Evolutionary conservation across 192 early-diverging fungal genomes (phyloP).

Genomic region (Backusella liffmaniae): DNA sequence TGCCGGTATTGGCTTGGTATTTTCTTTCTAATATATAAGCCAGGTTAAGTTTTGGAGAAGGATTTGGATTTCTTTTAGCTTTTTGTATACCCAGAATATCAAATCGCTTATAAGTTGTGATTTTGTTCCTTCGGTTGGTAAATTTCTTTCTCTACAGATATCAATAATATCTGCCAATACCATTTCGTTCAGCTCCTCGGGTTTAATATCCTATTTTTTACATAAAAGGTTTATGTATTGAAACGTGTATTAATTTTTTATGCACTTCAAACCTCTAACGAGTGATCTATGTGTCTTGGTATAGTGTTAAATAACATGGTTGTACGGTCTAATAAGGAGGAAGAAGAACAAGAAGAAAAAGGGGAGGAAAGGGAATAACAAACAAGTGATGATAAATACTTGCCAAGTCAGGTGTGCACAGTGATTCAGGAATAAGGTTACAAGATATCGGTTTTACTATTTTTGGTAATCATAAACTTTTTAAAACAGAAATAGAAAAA

Average conservation of each 20-base stretch:
- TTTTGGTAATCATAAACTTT: neutral
- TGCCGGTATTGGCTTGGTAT: conserved; percentile 64
- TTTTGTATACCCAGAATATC: conserved; percentile 58
- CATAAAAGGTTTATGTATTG: neutral
- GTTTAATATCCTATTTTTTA: conserved; percentile 43
- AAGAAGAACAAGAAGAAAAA: neutral
- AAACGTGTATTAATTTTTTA: neutral
- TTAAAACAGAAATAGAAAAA: neutral
- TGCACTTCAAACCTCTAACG: conserved; percentile 36
- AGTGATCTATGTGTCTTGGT: conserved; percentile 56
- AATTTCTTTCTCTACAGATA: conserved; percentile 71
- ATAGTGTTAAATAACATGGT: conserved; percentile 50
- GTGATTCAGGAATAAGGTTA: neutral
- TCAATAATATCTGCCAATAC: conserved; percentile 71
- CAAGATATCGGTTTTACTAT: neutral
- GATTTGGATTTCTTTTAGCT: too few relatives aligned
- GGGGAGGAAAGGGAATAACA: neutral
- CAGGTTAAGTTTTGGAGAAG: too few relatives aligned
- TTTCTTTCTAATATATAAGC: conserved; percentile 46
- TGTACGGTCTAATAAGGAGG: neutral
- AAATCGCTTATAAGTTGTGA: conserved; percentile 54
- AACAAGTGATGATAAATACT: neutral
- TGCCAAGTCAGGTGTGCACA: neutral
- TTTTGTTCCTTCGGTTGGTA: conserved; percentile 66
- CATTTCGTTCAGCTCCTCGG: conserved; percentile 56